Evolutionary conservation across 1,139 yeast species (phyloP).

Genomic region (Hyphopichia wangnamkhiaoensis): DNA sequence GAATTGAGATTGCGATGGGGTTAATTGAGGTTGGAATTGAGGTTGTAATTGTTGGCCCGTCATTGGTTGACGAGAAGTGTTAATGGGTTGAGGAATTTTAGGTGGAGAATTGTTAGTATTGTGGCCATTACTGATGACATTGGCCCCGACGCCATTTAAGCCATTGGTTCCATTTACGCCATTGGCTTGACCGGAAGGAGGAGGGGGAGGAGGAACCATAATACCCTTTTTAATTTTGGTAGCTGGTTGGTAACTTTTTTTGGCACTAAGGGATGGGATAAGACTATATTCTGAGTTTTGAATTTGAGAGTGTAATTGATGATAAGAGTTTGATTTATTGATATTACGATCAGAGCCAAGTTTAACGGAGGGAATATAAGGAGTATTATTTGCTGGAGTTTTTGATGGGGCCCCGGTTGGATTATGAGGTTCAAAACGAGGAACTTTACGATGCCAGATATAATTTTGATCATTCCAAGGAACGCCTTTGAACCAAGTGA

Average conservation of each 20-base stretch:
- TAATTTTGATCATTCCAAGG: conserved; percentile 44
- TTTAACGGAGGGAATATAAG: conserved; percentile 38
- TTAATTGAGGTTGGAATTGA: conserved; percentile 9
- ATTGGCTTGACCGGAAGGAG: background rate
- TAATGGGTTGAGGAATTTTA: too few relatives aligned
- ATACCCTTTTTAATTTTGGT: conserved; percentile 28
- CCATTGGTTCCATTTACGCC: too few relatives aligned
- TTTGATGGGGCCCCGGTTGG: conserved; percentile 22
- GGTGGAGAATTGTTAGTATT: background rate
- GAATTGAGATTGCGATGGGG: conserved; percentile 7
- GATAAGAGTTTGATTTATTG: conserved; percentile 42
- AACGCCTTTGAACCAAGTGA: conserved; percentile 41
- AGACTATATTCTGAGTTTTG: conserved; percentile 37
- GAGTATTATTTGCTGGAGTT: conserved; percentile 7
- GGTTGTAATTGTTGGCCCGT: conserved; percentile 4
- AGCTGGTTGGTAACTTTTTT: conserved; percentile 35
- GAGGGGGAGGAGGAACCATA: conserved; percentile 10
- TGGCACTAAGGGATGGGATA: conserved; percentile 30
- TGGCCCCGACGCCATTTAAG: too few relatives aligned
- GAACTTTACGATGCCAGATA: conserved; percentile 50
- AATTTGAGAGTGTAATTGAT: conserved; percentile 44
- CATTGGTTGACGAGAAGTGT: conserved; percentile 8
- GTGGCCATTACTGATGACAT: background rate
- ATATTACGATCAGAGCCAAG: conserved; percentile 40
- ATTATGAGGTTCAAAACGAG: conserved; percentile 55